phyloP scores from a whole-genome alignment of 495 filamentous ascomycete genomes.

The Neurospora sublineolata region DNA sequence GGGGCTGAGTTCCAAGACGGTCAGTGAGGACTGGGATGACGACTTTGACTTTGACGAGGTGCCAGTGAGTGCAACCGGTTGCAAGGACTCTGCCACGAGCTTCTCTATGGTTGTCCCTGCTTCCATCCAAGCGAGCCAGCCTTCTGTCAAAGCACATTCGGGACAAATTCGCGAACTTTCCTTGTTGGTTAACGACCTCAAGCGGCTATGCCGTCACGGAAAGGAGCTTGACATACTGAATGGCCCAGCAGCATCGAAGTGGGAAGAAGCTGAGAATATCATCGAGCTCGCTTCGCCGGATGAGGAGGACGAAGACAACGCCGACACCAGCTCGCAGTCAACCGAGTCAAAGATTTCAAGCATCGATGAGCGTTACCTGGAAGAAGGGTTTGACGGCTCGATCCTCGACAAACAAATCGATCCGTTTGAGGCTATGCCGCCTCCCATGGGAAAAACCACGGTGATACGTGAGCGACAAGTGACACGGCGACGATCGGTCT shows the following conservation, averaged over 20 bases:
- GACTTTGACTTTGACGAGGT: constrained; percentile 67
- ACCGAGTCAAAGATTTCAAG: constrained; percentile 18
- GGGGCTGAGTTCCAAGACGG: constrained; percentile 72
- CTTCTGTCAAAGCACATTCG: constrained; percentile 73
- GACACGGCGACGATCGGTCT: constrained; percentile 42
- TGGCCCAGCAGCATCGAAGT: constrained; percentile 52
- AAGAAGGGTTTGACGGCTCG: constrained; percentile 40
- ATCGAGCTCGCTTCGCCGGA: constrained; percentile 77
- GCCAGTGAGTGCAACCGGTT: constrained; percentile 24
- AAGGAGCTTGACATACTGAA: constrained; percentile 52
- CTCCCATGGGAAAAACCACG: constrained; percentile 28
- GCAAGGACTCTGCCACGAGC: constrained; percentile 33
- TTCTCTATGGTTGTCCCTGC: constrained; percentile 64
- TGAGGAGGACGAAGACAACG: constrained; percentile 45
- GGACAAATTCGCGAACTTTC: constrained; percentile 80
- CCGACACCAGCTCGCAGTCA: constrained; percentile 16
- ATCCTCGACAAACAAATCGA: constrained; percentile 24
- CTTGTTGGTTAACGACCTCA: constrained; percentile 53
- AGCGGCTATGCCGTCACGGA: constrained; percentile 65
- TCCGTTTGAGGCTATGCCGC: constrained; percentile 24
- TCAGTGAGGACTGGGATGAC: constrained; percentile 76
- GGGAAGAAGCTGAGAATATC: constrained; percentile 81
- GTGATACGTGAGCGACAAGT: constrained; percentile 31
- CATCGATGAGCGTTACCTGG: constrained; percentile 45
- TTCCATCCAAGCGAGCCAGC: constrained; percentile 75